Evolutionary conservation across 2,329 filamentous ascomycete genomes (phyloP).

Genomic region (Pestalotiopsis sp.): DNA sequence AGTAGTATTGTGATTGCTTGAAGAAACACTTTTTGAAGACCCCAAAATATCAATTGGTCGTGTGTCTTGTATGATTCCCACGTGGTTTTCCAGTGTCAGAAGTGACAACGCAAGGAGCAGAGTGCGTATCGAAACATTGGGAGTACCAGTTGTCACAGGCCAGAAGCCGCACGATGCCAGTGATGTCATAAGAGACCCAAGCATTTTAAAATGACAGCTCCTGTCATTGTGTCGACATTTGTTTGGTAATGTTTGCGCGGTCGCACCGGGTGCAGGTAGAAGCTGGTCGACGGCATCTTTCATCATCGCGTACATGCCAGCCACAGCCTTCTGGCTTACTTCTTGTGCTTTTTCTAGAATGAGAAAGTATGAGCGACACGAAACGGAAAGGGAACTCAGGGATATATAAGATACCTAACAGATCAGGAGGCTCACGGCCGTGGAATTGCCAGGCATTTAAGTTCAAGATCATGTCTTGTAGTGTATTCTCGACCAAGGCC

Average conservation of each 20-base stretch:
- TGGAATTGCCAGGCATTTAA: background rate
- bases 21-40: too few relatives aligned
- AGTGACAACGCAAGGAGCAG: too few relatives aligned
- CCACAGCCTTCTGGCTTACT: background rate
- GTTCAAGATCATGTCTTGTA: background rate
- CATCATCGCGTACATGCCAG: background rate
- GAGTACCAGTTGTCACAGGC: background rate
- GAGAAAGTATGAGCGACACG: background rate
- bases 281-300: background rate
- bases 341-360: background rate
- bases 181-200: constrained; percentile 7
- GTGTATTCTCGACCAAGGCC: background rate
- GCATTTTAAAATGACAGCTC: background rate
- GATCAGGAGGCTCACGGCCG: background rate
- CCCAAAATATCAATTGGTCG: too few relatives aligned
- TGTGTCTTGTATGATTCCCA: too few relatives aligned
- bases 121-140: too few relatives aligned
- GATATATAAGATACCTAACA: background rate
- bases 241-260: background rate
- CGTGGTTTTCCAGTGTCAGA: too few relatives aligned
- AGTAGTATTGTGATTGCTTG: too few relatives aligned
- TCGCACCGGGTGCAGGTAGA: background rate
- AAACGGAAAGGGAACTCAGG: background rate
- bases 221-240: background rate
- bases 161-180: background rate